Base-by-base conservation (phyloP, 257 asterid genomes). In the Apocynum venetum region DNA sequence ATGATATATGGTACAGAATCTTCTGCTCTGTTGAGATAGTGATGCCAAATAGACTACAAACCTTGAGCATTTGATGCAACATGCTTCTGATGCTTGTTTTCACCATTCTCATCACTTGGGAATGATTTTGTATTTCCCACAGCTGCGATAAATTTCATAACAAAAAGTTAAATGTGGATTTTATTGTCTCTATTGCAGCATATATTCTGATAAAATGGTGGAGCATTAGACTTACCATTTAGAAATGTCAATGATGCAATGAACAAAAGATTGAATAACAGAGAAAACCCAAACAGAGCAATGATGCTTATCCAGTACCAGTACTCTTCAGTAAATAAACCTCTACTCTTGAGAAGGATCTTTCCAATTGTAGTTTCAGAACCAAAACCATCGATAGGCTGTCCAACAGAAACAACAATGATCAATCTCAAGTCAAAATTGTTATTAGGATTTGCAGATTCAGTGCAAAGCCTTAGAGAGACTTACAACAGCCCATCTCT, bases 401-500 rank as follows among this genome's bases (percentile, higher is more conserved):
- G 88, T n/a, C 52, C 20, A 61, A 80, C 0, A 20, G 47, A 67
- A 59, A 25, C 36, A 79, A 2, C 41, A 71, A 15, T 10, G n/a
- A 59, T 13, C 46, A 49, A 46, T 38, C 10, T 25, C 19, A 52
- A 73, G 25, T 35, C 2, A 8, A 64, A 64, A 25, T 25, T 25
- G 31, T 25, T 25, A 25, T 25, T 25, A 25, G 31, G 31, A 25
- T 25, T 25, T 25, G 31, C 31, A 25, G 31, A 25, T 25, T 25
- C 38, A 8, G 38, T 38, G n/a, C n/a, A 36, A 31, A 38, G 20
- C 13, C 8, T 15, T 49, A 73, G 76, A 63, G 14, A 35, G 73
- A 76, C 93, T 84, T 85, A 92, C 97, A 55, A 88, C 64, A 79
- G 92, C 87, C 98, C 98, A 93, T 88, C 97, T 89, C 51, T 90